phyloP scores from a whole-genome alignment of 202 grass and related monocot genomes.

The Elaeis oleifera region DNA sequence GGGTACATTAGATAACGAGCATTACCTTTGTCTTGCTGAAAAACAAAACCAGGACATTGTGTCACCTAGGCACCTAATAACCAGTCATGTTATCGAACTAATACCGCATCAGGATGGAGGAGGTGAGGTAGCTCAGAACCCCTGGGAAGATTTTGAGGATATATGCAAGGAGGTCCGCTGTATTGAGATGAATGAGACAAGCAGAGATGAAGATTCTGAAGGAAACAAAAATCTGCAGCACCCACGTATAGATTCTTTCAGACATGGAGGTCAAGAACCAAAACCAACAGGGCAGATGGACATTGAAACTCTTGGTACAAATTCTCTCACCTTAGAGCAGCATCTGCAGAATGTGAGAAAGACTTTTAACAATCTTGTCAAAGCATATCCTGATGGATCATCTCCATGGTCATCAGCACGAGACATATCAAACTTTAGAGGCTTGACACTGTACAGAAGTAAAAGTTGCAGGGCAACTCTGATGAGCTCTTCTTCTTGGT shows the following conservation, averaged over 20 bases:
- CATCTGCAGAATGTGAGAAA: constrained; percentile 82
- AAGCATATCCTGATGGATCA: constrained; percentile 27
- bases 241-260: constrained; percentile 24
- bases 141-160: constrained; percentile 57
- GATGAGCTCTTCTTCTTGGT: constrained; percentile 39
- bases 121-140: constrained; percentile 29
- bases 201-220: constrained; percentile 30
- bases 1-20: constrained; percentile 16
- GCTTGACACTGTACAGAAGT: constrained; percentile 60
- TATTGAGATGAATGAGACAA: constrained; percentile 56
- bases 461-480: constrained; percentile 65
- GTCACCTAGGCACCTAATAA: constrained; percentile 35
- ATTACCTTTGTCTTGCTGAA: constrained; percentile 29
- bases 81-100: constrained; percentile 43
- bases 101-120: constrained; percentile 33
- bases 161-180: constrained; percentile 88
- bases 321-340: constrained; percentile 69
- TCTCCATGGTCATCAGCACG: constrained; percentile 30
- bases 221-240: constrained; percentile 35
- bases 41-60: constrained; percentile 25
- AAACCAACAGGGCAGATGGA: constrained; percentile 25
- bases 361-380: constrained; percentile 35
- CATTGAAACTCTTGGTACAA: constrained; percentile 12
- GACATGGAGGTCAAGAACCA: constrained; percentile 20
- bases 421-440: constrained; percentile 36